phyloP scores from a whole-genome alignment of 257 asterid genomes.

The Leptodermis oblonga region DNA sequence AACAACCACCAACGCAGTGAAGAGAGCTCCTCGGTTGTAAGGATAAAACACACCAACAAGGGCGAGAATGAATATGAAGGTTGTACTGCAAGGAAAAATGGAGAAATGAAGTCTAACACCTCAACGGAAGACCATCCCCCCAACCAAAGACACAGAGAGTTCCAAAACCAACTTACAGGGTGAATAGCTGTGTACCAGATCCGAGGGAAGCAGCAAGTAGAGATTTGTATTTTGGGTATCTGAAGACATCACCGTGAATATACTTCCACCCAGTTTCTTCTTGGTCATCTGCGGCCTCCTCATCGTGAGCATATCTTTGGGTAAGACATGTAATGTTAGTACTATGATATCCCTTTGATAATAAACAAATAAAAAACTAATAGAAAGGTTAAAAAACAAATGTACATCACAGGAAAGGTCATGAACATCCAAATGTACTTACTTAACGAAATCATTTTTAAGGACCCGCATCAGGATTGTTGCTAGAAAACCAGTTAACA shows the following conservation, averaged over 20 bases:
- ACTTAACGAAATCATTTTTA: conserved; percentile 43
- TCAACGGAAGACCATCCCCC: background rate
- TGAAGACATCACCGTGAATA: conserved; percentile 42
- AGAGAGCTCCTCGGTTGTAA: conserved; percentile 42
- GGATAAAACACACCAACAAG: conserved; percentile 46
- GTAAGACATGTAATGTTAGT: conserved; percentile 3
- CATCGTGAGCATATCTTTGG: conserved; percentile 39
- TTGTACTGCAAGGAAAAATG: conserved; percentile 23
- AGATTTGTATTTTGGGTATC: conserved; percentile 35
- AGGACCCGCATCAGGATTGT: conserved; percentile 42
- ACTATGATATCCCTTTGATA: background rate
- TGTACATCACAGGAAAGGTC: background rate
- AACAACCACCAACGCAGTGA: conserved; percentile 39
- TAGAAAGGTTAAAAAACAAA: background rate
- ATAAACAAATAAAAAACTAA: background rate
- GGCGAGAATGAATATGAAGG: conserved; percentile 36
- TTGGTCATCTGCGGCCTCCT: conserved; percentile 40
- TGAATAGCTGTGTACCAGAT: conserved; percentile 33
- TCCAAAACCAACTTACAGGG: conserved; percentile 29
- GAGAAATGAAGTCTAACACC: background rate
- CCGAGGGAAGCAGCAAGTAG: conserved; percentile 37
- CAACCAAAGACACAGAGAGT: too few relatives aligned
- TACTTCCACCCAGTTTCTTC: conserved; percentile 43
- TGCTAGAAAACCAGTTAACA: conserved; percentile 42
- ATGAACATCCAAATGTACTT: conserved; percentile 7